Evolutionary conservation across 164 flowering plant species (phyloP).

Genomic region (Nymphaea colorata): DNA sequence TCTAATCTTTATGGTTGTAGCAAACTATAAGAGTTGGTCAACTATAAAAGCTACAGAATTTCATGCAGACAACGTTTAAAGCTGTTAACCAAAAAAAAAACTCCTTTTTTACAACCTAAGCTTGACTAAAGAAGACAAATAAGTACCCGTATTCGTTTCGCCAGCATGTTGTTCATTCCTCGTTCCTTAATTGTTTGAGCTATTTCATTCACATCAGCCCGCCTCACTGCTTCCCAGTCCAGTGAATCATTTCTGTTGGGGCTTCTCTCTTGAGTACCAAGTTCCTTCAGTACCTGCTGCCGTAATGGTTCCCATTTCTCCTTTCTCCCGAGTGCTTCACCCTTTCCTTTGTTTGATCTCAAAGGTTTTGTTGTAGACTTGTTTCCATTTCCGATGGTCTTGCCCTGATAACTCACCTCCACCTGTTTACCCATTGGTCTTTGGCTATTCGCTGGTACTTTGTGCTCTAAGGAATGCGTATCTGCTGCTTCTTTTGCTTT

Average conservation of each 20-base stretch:
- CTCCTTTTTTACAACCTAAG: too few relatives aligned
- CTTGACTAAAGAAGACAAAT: too few relatives aligned
- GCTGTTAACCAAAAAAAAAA: too few relatives aligned
- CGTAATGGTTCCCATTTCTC: conserved; percentile 71
- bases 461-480: neutral
- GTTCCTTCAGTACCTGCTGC: conserved; percentile 25
- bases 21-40: too few relatives aligned
- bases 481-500: neutral
- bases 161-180: conserved; percentile 60
- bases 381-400: conserved; percentile 12
- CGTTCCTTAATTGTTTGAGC: conserved; percentile 47
- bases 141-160: conserved; percentile 56
- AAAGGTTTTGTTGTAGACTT: conserved; percentile 9
- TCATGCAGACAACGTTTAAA: too few relatives aligned
- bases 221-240: conserved; percentile 67
- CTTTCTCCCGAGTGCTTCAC: conserved; percentile 22
- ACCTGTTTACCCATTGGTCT: conserved; percentile 3
- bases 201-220: conserved; percentile 38
- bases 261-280: conserved; percentile 26
- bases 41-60: too few relatives aligned
- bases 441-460: conserved; percentile 1
- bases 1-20: too few relatives aligned
- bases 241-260: conserved; percentile 42
- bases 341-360: conserved; percentile 25
- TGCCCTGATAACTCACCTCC: conserved; percentile 3